Evolutionary conservation across 2,329 filamentous ascomycete genomes (phyloP).

Genomic region (Aschersonia sp.): DNA sequence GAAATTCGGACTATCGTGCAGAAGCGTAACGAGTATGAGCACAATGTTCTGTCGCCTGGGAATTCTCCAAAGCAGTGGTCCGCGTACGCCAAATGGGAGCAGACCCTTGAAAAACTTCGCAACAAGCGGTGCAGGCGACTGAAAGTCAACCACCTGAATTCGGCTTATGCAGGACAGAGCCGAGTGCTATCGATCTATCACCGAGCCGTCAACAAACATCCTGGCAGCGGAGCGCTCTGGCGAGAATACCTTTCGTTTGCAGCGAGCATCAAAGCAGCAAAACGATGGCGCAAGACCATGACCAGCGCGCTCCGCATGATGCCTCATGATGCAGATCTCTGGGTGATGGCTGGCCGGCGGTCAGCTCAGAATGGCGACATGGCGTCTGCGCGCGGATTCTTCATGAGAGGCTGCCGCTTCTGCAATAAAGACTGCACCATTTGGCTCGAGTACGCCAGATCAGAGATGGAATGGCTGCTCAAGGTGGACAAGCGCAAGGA

Average conservation of each 20-base stretch:
- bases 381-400: slow-evolving; percentile 68
- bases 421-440: slow-evolving; percentile 60
- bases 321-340: slow-evolving; percentile 68
- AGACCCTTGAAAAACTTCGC: slow-evolving; percentile 58
- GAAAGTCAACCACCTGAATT: slow-evolving; percentile 52
- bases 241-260: slow-evolving; percentile 79
- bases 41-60: slow-evolving; percentile 72
- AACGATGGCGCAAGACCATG: slow-evolving; percentile 50
- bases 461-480: slow-evolving; percentile 84
- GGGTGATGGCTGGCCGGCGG: slow-evolving; percentile 71
- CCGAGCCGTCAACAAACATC: slow-evolving; percentile 70
- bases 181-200: slow-evolving; percentile 85
- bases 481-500: slow-evolving; percentile 62
- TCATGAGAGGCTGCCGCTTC: slow-evolving; percentile 80
- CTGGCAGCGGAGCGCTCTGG: slow-evolving; percentile 71
- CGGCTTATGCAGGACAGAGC: slow-evolving; percentile 58
- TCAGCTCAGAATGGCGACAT: slow-evolving; percentile 76
- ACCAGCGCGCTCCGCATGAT: slow-evolving; percentile 68
- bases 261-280: slow-evolving; percentile 49
- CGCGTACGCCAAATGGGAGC: slow-evolving; percentile 64
- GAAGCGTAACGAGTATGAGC: slow-evolving; percentile 87
- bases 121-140: slow-evolving; percentile 72
- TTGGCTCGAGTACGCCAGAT: slow-evolving; percentile 81
- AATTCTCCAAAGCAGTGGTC: slow-evolving; percentile 66
- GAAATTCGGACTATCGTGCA: slow-evolving; percentile 81